These are phyloP conservation scores for Fusarium sterilihyphosum DNA, from an alignment of 2,329 filamentous ascomycete genomes.

Conservation along the genomic window DNA sequence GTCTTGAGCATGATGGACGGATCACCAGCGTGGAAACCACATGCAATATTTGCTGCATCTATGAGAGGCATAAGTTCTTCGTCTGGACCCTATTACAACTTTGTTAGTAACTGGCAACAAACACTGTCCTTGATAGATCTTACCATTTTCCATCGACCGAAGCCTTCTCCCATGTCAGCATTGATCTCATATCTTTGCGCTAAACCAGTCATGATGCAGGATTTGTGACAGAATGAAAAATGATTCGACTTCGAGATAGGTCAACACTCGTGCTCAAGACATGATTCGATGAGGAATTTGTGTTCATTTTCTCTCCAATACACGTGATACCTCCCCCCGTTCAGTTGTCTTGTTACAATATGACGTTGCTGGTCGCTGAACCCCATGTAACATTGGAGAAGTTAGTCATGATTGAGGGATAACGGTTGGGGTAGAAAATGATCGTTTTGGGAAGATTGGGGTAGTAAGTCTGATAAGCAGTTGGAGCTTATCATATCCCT, in stretches of 20 bases:
- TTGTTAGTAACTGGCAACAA: neutral
- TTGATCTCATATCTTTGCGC: neutral
- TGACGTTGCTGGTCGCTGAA: neutral
- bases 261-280: neutral
- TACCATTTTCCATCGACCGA: neutral
- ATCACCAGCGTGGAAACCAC: constrained; percentile 69
- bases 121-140: neutral
- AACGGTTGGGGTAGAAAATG: neutral
- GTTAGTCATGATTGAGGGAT: neutral
- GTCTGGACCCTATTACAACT: constrained; percentile 54
- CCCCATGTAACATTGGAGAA: neutral
- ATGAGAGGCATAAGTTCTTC: constrained; percentile 69
- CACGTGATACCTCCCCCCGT: neutral
- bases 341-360: neutral
- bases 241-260: neutral
- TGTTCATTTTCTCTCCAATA: neutral
- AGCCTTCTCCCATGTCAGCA: neutral
- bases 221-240: neutral
- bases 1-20: constrained; percentile 72
- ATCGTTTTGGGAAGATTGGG: neutral
- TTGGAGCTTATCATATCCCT: neutral
- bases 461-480: neutral
- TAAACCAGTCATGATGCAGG: neutral
- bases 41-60: constrained; percentile 71
- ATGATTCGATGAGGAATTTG: neutral